Evolutionary conservation across 2,329 filamentous ascomycete genomes (phyloP).

Genomic region (Cryphonectria naterciae): DNA sequence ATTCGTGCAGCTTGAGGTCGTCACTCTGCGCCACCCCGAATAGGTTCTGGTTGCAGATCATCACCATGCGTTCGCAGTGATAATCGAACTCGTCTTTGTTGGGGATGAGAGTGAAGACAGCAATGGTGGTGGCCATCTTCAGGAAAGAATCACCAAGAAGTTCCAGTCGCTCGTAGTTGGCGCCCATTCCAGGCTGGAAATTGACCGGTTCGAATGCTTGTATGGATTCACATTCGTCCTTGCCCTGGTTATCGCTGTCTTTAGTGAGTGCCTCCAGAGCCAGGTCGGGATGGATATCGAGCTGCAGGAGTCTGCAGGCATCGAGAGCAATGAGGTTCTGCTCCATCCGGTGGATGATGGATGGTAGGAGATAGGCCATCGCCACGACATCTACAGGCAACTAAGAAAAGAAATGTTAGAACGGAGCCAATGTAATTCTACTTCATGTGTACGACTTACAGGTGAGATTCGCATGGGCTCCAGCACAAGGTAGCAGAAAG

Average conservation of each 20-base stretch:
- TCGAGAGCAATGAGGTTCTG: conserved; percentile 80
- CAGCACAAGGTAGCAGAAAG: conserved; percentile 69
- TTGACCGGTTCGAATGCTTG: conserved; percentile 63
- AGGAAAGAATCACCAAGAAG: conserved; percentile 93
- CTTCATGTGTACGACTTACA: conserved; percentile 52
- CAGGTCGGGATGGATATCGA: conserved; percentile 67
- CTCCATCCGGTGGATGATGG: conserved; percentile 83
- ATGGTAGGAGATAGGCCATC: conserved; percentile 77
- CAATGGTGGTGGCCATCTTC: conserved; percentile 93
- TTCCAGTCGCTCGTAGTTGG: conserved; percentile 93
- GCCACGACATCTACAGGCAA: conserved; percentile 71
- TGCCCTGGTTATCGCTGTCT: conserved; percentile 82
- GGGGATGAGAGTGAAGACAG: conserved; percentile 77
- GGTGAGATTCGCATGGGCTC: conserved; percentile 77
- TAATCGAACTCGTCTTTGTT: conserved; percentile 82
- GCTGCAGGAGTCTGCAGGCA: conserved; percentile 65
- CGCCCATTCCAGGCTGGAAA: conserved; percentile 83
- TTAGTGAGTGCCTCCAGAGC: conserved; percentile 93
- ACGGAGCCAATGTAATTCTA: neutral
- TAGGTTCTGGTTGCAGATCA: conserved; percentile 90
- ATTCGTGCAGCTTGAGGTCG: conserved; percentile 65
- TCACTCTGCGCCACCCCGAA: conserved; percentile 72
- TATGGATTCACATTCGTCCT: conserved; percentile 52
- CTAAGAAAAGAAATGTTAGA: conserved; percentile 44
- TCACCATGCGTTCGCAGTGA: conserved; percentile 86